Base-by-base conservation (phyloP, 2,329 filamentous ascomycete genomes). In the Eutypa lata region DNA sequence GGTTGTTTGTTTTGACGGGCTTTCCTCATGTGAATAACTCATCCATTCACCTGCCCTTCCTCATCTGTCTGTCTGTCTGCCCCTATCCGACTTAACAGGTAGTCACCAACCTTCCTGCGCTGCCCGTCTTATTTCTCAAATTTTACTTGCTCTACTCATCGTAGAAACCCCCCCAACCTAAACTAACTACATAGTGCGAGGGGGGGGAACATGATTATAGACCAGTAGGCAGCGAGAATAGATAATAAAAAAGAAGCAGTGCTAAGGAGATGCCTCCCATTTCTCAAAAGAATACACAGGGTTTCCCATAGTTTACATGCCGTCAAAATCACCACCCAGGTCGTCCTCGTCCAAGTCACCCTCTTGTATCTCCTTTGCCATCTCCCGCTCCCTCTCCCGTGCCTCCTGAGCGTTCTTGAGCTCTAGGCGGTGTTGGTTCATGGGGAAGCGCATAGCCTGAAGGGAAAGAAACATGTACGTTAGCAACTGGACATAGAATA, bases 291-390 rank as follows among this genome's bases (percentile, higher is more conserved):
- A 38, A 38, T 38, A 38, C 35, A 38, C 13, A 38, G 35, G 35
- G 4, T 38, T 31, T 10, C 26, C 52, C 53, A 57, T 67, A 64
- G 53, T 65, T 69, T 83, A 97, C 80, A 97, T 91, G 65, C 91
- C 93, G 66, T 97, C 94, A 73, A 97, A 97, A 67, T 97, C 93
- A 53, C 91, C 93, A 50, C 90, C 91, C 47, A 95, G 87, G 76
- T 97, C 94, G 67, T 97, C 94, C 65, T 97, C 94, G 65, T 97
- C 94, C 72, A 96, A 82, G 68, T 99, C 94, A 19, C 93, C 94
- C 61, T 97, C 94, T 73, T 96, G 91, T 68, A 99, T 97, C 79
- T 99, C 94, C 81, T 97, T 97, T 58, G 92, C 94, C 80, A 99
- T 85, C 75, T 99, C 94, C 18, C 94, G 84, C 78, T 99, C 94